A percentile compares a stretch with the other conserved stretches of the same genome.
Conservation (phyloP, 202 grass and related monocot species). For the Digitaria exilis region DNA sequence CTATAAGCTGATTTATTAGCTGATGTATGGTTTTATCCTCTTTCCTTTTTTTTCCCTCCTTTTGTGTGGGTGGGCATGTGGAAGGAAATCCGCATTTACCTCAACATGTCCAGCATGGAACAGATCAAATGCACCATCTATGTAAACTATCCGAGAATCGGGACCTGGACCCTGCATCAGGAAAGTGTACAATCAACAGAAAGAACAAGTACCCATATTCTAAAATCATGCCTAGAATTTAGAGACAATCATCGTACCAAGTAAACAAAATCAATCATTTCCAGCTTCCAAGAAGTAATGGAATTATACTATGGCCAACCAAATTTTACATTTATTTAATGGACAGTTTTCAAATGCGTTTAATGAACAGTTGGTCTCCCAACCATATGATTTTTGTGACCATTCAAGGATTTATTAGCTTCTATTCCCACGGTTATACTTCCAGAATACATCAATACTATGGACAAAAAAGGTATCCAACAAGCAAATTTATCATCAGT, state of each 20-base stretch:
- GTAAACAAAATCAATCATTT: background rate
- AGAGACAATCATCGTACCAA: background rate
- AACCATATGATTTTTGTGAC: background rate
- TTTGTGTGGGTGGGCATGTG: background rate
- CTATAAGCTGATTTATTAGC: background rate
- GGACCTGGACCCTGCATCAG: conserved; percentile 73
- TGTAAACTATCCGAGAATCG: conserved; percentile 93
- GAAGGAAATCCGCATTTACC: conserved; percentile 39
- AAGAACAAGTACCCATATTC: background rate
- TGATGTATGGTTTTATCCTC: background rate
- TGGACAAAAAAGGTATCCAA: background rate
- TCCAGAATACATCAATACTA: background rate
- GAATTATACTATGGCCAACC: background rate
- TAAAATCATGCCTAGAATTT: background rate
- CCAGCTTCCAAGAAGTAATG: conserved; percentile 18
- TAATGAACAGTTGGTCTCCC: background rate
- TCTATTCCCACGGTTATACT: background rate
- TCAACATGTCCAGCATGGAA: conserved; percentile 99
- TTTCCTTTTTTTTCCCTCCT: background rate
- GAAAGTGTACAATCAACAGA: conserved; percentile 39
- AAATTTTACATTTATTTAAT: background rate
- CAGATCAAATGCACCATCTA: conserved; percentile 97
- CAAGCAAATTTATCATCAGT: background rate
- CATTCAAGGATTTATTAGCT: background rate
- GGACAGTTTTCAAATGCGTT: background rate